phyloP scores from a whole-genome alignment of 345 rosid species.

The Citrus mangshanensis region DNA sequence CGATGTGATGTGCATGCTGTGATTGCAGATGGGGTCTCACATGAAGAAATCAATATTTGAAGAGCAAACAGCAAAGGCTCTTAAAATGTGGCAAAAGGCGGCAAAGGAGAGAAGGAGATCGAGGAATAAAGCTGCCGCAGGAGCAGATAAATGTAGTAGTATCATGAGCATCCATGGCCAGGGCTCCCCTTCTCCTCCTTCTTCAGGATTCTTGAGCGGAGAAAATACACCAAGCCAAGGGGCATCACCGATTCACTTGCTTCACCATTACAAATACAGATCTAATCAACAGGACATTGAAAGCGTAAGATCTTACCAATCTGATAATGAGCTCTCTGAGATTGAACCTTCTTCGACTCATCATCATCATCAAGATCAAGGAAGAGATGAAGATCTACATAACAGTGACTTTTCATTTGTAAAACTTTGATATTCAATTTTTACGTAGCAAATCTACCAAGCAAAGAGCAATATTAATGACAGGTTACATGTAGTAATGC shows the following conservation, averaged over 20 bases:
- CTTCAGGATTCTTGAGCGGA: constrained; percentile 20
- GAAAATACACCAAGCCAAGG: constrained; percentile 28
- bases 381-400: neutral
- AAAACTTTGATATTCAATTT: neutral
- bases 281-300: constrained; percentile 9
- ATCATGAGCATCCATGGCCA: neutral
- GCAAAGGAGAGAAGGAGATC: constrained; percentile 33
- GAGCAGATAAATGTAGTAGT: neutral
- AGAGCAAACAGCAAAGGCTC: constrained; percentile 56
- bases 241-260: constrained; percentile 29
- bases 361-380: neutral
- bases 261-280: constrained; percentile 7
- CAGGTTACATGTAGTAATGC: no score
- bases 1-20: no score
- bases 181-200: neutral
- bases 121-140: constrained; percentile 11
- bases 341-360: neutral
- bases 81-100: constrained; percentile 43
- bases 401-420: constrained; percentile 22
- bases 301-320: constrained; percentile 8
- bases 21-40: constrained; percentile 56
- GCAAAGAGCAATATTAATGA: no score
- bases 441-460: no score
- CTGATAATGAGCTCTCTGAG: constrained; percentile 26
- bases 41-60: constrained; percentile 57